These are phyloP conservation scores for Torrubiella hemipterigena DNA, from an alignment of 2,329 filamentous ascomycete species.

Conservation along the genomic window DNA sequence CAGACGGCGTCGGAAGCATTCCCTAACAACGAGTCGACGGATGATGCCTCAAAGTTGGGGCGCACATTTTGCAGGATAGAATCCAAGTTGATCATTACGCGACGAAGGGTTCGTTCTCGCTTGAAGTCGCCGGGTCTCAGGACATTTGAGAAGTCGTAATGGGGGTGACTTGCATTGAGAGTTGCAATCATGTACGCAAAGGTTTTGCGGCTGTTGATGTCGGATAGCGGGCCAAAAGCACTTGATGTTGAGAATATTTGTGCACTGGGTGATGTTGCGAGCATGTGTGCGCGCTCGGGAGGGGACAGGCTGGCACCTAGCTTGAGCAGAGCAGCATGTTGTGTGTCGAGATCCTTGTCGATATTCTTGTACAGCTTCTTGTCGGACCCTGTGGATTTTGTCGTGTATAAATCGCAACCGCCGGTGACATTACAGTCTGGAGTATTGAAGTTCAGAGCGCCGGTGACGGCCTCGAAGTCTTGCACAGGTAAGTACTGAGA, in stretches of 20 bases:
- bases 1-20: constrained; percentile 51
- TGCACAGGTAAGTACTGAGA: constrained; percentile 77
- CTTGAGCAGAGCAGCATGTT: constrained; percentile 79
- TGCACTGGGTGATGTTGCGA: constrained; percentile 49
- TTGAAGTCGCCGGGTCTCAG: constrained; percentile 83
- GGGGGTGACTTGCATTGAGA: constrained; percentile 76
- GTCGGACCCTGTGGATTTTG: constrained; percentile 86
- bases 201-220: constrained; percentile 77
- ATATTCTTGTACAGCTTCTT: constrained; percentile 98
- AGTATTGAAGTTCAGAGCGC: constrained; percentile 91
- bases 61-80: constrained; percentile 78
- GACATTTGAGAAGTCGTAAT: constrained; percentile 95
- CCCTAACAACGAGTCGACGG: constrained; percentile 26
- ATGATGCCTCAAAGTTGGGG: constrained; percentile 39
- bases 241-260: constrained; percentile 64
- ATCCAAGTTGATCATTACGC: constrained; percentile 79
- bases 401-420: constrained; percentile 93
- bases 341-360: constrained; percentile 78
- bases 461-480: constrained; percentile 84
- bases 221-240: constrained; percentile 82
- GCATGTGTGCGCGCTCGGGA: constrained; percentile 61
- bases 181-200: constrained; percentile 96
- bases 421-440: constrained; percentile 85
- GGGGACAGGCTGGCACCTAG: constrained; percentile 81
- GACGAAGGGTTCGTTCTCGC: constrained; percentile 65